A percentile compares a stretch with the other conserved stretches of the same genome.
Evolutionary conservation across 2,329 filamentous ascomycete species (phyloP).

Genomic region (Fusarium devonianum): DNA sequence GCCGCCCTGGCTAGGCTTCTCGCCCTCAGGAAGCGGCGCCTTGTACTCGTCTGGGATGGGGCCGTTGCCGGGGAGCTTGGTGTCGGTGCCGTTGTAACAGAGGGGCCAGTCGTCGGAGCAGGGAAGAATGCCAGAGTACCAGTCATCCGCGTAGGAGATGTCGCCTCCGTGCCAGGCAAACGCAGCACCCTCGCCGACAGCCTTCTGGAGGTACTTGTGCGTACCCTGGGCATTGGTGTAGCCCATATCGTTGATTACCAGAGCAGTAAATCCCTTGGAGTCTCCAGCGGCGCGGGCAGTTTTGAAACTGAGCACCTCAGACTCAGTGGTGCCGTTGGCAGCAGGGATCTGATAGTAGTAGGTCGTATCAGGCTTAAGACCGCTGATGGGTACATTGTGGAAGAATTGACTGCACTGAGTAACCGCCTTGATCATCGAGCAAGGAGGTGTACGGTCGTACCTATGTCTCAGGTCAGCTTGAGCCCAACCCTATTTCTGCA

Average conservation of each 20-base stretch:
- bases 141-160: slow-evolving; percentile 59
- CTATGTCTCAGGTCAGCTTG: too few species aligned
- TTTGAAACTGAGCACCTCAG: slow-evolving; percentile 54
- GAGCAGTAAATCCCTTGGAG: slow-evolving; percentile 51
- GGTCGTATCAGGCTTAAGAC: slow-evolving; percentile 52
- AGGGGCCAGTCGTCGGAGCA: slow-evolving; percentile 57
- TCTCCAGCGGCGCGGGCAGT: slow-evolving; percentile 55
- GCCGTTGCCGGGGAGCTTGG: slow-evolving; percentile 48
- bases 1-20: slow-evolving; percentile 54
- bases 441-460: slow-evolving; percentile 59
- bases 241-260: slow-evolving; percentile 61
- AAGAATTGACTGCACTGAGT: slow-evolving; percentile 61
- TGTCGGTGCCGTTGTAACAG: slow-evolving; percentile 59
- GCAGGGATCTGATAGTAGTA: slow-evolving; percentile 60
- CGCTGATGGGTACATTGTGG: slow-evolving; percentile 56
- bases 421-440: slow-evolving; percentile 50
- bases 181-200: slow-evolving; percentile 52
- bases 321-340: slow-evolving; percentile 58
- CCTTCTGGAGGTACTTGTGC: slow-evolving; percentile 51
- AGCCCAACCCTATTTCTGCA: too few species aligned
- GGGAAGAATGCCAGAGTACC: slow-evolving; percentile 58
- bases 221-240: slow-evolving; percentile 61
- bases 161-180: slow-evolving; percentile 63
- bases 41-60: slow-evolving; percentile 50
- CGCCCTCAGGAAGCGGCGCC: slow-evolving; percentile 53